These are phyloP conservation scores for Lactarius vividus DNA, from an alignment of 768 basidiomycete genomes.

Conservation along the genomic window DNA sequence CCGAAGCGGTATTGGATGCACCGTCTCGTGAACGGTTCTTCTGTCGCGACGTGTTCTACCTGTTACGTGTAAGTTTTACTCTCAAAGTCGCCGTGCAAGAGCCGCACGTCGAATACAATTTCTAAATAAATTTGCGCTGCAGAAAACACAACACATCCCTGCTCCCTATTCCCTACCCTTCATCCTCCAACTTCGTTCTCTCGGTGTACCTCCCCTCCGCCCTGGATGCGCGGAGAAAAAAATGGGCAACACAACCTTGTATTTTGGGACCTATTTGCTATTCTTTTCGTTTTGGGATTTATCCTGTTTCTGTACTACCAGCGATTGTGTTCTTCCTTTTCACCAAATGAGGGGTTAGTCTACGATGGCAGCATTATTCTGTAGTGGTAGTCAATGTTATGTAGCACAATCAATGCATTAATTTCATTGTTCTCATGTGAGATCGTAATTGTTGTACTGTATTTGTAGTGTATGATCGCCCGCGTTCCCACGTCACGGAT, in stretches of 20 bases:
- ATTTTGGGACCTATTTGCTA: background rate
- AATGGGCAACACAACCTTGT: background rate
- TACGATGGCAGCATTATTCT: conserved; percentile 1
- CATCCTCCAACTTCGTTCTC: background rate
- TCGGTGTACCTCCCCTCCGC: background rate
- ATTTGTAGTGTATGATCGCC: too few relatives aligned
- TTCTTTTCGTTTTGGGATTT: background rate
- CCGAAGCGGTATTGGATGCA: background rate
- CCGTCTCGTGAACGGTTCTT: background rate
- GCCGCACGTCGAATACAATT: background rate
- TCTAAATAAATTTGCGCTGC: background rate
- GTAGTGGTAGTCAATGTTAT: conserved; percentile 1
- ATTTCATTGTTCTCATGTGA: background rate
- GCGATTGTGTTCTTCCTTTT: background rate
- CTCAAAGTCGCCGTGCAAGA: background rate
- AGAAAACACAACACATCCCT: background rate
- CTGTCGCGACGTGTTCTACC: background rate
- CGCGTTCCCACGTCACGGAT: too few relatives aligned
- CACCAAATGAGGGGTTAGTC: background rate
- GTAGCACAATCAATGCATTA: conserved; percentile 1
- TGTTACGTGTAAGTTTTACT: background rate
- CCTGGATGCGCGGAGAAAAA: background rate
- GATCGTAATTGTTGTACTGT: too few relatives aligned
- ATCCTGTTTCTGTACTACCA: background rate
- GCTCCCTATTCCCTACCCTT: background rate